Conservation (phyloP, 1,284 basidiomycete species). For the Cutaneotrichosporon cavernicola region DNA sequence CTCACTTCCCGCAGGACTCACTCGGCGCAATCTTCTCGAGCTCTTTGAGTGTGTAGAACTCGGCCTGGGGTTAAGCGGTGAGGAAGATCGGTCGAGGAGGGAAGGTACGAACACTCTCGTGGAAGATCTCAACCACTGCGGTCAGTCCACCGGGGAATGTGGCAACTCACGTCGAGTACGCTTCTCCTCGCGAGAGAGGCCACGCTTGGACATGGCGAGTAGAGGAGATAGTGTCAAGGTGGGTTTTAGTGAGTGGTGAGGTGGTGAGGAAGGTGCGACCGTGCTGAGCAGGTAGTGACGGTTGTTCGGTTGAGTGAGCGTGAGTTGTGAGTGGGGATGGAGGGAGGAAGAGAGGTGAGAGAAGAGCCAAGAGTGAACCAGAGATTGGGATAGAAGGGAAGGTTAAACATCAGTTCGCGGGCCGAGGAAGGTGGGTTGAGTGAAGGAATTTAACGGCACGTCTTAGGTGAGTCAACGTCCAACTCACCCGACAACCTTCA, state of each 20-base stretch:
- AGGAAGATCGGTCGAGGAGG: neutral
- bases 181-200: constrained; percentile 51
- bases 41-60: constrained; percentile 83
- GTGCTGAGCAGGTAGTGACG: neutral
- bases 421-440: neutral
- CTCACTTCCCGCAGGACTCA: constrained; percentile 47
- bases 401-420: neutral
- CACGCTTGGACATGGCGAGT: constrained; percentile 45
- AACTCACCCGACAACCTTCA: neutral
- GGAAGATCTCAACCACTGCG: constrained; percentile 77
- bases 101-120: constrained; percentile 64
- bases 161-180: constrained; percentile 45
- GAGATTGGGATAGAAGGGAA: neutral
- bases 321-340: neutral
- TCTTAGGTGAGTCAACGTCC: neutral
- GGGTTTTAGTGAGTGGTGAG: neutral
- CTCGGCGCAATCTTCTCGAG: constrained; percentile 66
- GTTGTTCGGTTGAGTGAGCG: neutral
- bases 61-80: constrained; percentile 60
- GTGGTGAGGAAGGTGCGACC: neutral
- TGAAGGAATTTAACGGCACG: neutral
- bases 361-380: neutral
- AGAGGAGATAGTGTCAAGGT: neutral
- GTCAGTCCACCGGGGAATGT: neutral
- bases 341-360: neutral